Percentiles rank a stretch among this genome's conserved stretches.
Conservation (phyloP, 768 basidiomycete species). For the Suillus hirtellus region DNA sequence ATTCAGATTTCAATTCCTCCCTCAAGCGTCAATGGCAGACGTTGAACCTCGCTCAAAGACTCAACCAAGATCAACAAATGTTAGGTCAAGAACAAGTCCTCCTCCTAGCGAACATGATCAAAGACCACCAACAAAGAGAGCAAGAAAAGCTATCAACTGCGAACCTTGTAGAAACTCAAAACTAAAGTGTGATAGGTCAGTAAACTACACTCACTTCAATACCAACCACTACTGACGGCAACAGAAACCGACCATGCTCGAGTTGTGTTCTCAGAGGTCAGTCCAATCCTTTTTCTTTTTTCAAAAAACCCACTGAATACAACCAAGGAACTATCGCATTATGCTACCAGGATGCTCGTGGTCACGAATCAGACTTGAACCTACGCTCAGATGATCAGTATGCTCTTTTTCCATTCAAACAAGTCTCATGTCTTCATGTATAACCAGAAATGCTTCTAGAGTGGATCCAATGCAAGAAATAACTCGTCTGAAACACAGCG, state of each 20-base stretch:
- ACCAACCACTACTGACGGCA: neutral
- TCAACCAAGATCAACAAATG: constrained; percentile 23
- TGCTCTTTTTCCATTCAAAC: neutral
- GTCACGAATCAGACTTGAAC: constrained; percentile 56
- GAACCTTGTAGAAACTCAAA: constrained; percentile 87
- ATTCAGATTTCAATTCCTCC: neutral
- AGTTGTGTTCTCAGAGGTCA: constrained; percentile 81
- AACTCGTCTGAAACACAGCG: constrained; percentile 41
- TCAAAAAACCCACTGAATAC: constrained; percentile 15
- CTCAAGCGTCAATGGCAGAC: constrained; percentile 1
- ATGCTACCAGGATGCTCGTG: constrained; percentile 77
- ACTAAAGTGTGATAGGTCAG: constrained; percentile 85
- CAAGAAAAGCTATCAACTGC: constrained; percentile 86
- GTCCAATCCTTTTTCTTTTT: constrained; percentile 22
- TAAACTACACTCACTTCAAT: neutral
- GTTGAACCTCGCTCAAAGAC: constrained; percentile 4
- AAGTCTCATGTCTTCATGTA: constrained; percentile 10
- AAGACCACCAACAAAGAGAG: constrained; percentile 75
- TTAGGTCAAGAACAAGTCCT: constrained; percentile 47
- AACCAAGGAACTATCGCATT: constrained; percentile 69
- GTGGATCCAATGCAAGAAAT: constrained; percentile 43
- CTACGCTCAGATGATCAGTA: constrained; percentile 57
- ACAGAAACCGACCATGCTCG: constrained; percentile 84
- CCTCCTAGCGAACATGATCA: constrained; percentile 59
- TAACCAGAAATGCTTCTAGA: constrained; percentile 31